Evolutionary conservation across 306 rosid species (phyloP), one percentile per base, ranked within the genome.

Genomic region (Pterocarpus santalinus): DNA sequence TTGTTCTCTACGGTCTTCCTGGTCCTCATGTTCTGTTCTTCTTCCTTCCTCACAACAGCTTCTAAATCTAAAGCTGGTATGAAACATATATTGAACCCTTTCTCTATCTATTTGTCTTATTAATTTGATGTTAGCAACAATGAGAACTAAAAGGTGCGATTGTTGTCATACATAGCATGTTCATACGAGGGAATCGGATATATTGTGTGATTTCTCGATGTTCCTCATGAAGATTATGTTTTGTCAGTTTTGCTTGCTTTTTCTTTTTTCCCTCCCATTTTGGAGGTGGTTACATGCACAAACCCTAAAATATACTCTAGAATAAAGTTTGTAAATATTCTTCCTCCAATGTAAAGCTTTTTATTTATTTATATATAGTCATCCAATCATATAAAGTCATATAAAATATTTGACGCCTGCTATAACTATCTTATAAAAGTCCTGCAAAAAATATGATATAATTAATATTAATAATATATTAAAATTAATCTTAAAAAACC

Each of bases 31-130:
- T 41, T 86, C 32, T 80, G 5, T 44, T 84, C 86, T 11, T 60
- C 73, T 30, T 46, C 76, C 64, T 66, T 56, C 68, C 69, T 86
- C 80, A 5, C 69, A 43, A 30, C 65, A 76, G 90, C 91, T 69
- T 8, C 80, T 22, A 78, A 80, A 2, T 35, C 88, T 51, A 86
- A 87, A 89, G 81, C 46, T 51, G 92, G 98, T 94, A 78, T 63
- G 64, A 70, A 86, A 4, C 41, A 67, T 67, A 15, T 15, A 38
- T 63, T 70, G 73, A 7, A 36, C 14, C n/a, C 53, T 47, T 38
- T 78, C 28, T 69, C 83, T 73, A 16, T 30, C 13, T 72, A 3
- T 11, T 5, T 77, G 0, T 33, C 32, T 30, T 0, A n/a, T n/a
- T 33, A 30, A 41, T 9, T 35, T 69, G 7, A 22, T 41, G 8